These are phyloP conservation scores for Torulaspora globosa DNA, from an alignment of 1,139 yeast species.

Conservation along the genomic window DNA sequence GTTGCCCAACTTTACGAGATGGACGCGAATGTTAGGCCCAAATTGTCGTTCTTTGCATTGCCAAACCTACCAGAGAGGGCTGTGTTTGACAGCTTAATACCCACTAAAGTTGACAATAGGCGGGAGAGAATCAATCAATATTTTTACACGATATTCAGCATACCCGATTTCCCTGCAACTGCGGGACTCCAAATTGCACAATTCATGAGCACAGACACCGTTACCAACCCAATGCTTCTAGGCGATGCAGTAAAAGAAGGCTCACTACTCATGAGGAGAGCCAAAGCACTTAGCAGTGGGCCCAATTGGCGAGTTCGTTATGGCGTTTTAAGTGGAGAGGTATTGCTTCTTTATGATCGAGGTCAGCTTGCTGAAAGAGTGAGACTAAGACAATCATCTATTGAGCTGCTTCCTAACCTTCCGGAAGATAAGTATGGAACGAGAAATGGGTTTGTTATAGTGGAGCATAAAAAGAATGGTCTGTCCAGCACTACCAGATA, in stretches of 20 bases:
- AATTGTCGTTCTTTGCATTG: slow-evolving; percentile 54
- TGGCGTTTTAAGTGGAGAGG: slow-evolving; percentile 66
- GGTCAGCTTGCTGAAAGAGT: slow-evolving; percentile 58
- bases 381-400: slow-evolving; percentile 53
- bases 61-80: slow-evolving; percentile 63
- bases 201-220: slow-evolving; percentile 65
- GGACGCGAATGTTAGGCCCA: slow-evolving; percentile 51
- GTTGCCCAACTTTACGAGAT: slow-evolving; percentile 52
- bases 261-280: slow-evolving; percentile 54
- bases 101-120: slow-evolving; percentile 62
- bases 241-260: slow-evolving; percentile 64
- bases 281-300: slow-evolving; percentile 50
- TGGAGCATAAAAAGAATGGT: slow-evolving; percentile 59
- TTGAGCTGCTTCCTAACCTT: slow-evolving; percentile 60
- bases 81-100: slow-evolving; percentile 55
- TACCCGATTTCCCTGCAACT: slow-evolving; percentile 57
- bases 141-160: slow-evolving; percentile 54
- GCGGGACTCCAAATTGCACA: slow-evolving; percentile 55
- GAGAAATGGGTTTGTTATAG: slow-evolving; percentile 69
- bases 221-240: slow-evolving; percentile 56
- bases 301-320: slow-evolving; percentile 68
- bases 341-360: slow-evolving; percentile 55
- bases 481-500: slow-evolving; percentile 58
- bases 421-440: slow-evolving; percentile 69
- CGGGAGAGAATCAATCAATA: slow-evolving; percentile 54